phyloP scores from a whole-genome alignment of 176 grass and related monocot genomes.

The Phyllostachys edulis region DNA sequence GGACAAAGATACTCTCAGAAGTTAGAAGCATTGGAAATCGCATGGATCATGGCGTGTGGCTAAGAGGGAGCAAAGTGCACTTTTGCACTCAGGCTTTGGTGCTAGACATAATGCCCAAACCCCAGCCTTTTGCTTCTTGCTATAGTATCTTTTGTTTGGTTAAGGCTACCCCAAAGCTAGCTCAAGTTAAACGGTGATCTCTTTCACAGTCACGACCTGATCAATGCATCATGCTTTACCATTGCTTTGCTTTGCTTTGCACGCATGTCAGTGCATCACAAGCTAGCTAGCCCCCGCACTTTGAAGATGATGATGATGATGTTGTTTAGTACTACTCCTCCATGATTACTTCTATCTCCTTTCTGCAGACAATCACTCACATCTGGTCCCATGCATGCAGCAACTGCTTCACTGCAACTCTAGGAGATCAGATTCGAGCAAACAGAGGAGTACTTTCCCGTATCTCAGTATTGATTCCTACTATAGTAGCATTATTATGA shows the following conservation, averaged over 20 bases:
- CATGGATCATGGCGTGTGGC: background rate
- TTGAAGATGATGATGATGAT: background rate
- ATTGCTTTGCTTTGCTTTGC: background rate
- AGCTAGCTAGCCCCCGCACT: background rate
- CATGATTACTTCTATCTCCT: background rate
- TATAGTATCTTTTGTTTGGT: too few relatives aligned
- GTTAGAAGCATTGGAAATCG: background rate
- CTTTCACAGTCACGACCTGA: background rate
- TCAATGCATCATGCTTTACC: background rate
- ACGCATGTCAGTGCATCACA: background rate
- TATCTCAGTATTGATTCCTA: conserved; percentile 1
- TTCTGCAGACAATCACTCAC: background rate
- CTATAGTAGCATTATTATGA: background rate
- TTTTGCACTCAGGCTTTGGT: conserved; percentile 16
- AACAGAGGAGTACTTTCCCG: background rate
- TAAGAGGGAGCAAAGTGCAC: background rate
- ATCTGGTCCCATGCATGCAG: background rate
- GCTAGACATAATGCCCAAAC: background rate
- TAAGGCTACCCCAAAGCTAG: background rate
- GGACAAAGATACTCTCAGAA: background rate
- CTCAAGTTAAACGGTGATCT: background rate
- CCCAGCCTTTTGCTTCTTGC: background rate
- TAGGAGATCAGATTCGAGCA: background rate
- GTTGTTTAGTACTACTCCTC: background rate
- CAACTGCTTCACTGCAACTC: background rate